Percentiles rank a stretch among this genome's conserved stretches.
Evolutionary conservation across 768 basidiomycete species (phyloP).

Genomic region (Xerocomus spinulosus): DNA sequence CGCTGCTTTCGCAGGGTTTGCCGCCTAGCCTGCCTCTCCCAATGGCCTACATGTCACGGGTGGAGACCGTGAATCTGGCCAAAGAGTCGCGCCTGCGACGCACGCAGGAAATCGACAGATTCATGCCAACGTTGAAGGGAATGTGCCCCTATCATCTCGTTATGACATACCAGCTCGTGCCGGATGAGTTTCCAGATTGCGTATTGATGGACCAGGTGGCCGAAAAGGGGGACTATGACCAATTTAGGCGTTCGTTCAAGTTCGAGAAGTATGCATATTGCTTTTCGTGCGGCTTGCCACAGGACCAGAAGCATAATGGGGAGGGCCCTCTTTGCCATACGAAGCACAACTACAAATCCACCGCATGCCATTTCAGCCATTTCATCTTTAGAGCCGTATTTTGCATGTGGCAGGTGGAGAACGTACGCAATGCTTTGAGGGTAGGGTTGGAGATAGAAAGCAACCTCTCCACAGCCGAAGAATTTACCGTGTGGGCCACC

Average conservation of each 20-base stretch:
- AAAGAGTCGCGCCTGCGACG: too few species aligned
- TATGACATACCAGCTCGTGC: neutral
- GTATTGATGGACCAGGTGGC: too few species aligned
- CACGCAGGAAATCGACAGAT: too few species aligned
- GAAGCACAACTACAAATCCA: fast-evolving
- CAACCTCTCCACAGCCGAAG: neutral
- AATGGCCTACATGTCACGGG: too few species aligned
- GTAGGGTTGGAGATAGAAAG: neutral
- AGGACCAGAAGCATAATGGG: neutral
- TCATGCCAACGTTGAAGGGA: slow-evolving; percentile 1
- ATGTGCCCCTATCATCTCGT: slow-evolving; percentile 9
- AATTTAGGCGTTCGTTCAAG: neutral
- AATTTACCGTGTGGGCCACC: neutral
- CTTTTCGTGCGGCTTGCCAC: neutral
- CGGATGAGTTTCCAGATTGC: neutral
- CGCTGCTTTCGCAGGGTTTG: too few species aligned
- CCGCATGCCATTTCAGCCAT: neutral
- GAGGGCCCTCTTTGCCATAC: neutral
- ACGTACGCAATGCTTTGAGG: too few species aligned
- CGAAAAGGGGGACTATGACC: neutral
- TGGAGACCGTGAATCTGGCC: too few species aligned
- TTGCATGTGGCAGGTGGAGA: neutral
- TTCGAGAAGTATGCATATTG: neutral
- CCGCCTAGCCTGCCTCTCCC: too few species aligned
- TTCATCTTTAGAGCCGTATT: neutral